These are phyloP conservation scores for Neurospora tetrasperma DNA, from an alignment of 495 filamentous ascomycete genomes.

Conservation along the genomic window DNA sequence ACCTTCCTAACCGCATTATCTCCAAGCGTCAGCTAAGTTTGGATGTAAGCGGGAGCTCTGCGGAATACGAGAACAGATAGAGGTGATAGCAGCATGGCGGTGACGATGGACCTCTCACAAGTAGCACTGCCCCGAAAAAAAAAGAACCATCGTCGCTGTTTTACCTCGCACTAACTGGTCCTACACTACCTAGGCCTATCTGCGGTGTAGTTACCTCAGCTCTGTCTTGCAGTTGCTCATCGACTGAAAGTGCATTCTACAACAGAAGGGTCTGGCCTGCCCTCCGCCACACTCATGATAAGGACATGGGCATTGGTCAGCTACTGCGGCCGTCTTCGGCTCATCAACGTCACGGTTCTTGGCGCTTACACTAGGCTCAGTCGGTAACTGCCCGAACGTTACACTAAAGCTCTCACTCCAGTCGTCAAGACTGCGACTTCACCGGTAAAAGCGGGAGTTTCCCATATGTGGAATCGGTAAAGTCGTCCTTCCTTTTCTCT, in stretches of 20 bases:
- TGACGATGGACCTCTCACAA: not conserved
- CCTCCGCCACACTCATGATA: not conserved
- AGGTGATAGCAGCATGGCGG: not conserved
- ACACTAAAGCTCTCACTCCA: not conserved
- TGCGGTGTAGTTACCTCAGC: not conserved
- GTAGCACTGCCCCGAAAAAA: not conserved
- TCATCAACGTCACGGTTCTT: not conserved
- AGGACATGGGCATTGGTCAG: not conserved
- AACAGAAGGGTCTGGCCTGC: not conserved
- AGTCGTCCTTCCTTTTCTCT: not conserved
- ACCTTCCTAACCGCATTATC: not conserved
- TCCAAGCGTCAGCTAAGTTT: not conserved
- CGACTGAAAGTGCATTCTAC: not conserved
- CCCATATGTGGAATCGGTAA: not conserved
- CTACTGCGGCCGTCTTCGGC: not conserved
- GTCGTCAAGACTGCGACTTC: not conserved
- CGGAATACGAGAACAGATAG: not conserved
- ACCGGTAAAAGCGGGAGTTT: not conserved
- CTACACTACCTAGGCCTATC: not conserved
- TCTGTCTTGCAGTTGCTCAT: not conserved
- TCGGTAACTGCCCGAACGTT: not conserved
- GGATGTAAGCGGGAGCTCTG: not conserved
- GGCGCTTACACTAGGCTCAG: not conserved
- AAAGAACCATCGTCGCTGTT: not conserved
- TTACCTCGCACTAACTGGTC: not conserved